Evolutionary conservation across 148 eudicot species (phyloP), one percentile per base, ranked within the genome.

Genomic region (Fagopyrum esculentum): DNA sequence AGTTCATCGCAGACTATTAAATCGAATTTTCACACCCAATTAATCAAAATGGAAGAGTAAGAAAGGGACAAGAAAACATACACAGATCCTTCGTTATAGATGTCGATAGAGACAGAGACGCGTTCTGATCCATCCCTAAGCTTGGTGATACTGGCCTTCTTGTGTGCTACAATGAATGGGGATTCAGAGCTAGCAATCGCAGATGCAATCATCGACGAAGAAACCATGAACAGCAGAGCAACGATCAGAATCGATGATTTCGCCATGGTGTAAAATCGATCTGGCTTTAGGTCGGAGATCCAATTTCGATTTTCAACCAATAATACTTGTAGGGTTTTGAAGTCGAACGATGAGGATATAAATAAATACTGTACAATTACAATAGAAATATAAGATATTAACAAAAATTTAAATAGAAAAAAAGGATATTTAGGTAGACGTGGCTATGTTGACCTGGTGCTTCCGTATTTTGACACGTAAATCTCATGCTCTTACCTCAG

Each of bases 31-130:
- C 46, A 13, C 35, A 66, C 43, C 71, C 19, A 40, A 40, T 5
- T 40, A 66, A 40, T 66, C 71, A 66, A 66, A 43, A 40, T 40
- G 40, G 47, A 66, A 35, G 47, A 43, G 45, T 15, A 81, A 78
- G 70, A 1, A 22, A 70, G 55, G 47, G 74, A 49, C 3, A 71
- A 30, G 50, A 47, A 12, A 43, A 46, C 84, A 6, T 89, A 93
- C 98, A 88, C 85, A 80, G 88, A 91, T 91, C 98, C 98, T 73
- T 91, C 85, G 73, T 91, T 93, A 83, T 85, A 89, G 77, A 93
- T 89, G 45, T 93, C 91, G 77, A 93, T 82, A 51, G 90, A 68
- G 80, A 93, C 94, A 77, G 91, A 86, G 49, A 93, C 88, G 1
- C 86, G 89, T 80, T 93, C 98, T 49, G 82, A 50, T 55, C 91